A percentile compares a stretch with the other conserved stretches of the same genome.
These are phyloP conservation scores for Phytophthora sansomeana DNA, from an alignment of 352 stramenopile species.

Conservation along the genomic window DNA sequence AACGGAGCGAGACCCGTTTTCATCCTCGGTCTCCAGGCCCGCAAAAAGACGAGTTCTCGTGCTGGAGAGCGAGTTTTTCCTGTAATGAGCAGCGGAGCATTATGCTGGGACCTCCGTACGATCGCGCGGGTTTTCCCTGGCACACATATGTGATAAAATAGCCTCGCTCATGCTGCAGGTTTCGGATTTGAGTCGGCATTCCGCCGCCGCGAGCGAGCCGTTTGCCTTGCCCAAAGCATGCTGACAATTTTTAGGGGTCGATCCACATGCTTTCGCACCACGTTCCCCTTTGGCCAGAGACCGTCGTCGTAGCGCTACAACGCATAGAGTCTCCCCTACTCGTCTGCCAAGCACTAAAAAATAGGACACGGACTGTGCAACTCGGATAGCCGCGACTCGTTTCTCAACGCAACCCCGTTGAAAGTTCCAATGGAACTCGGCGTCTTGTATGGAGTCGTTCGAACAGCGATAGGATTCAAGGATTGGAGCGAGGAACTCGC, in stretches of 20 bases:
- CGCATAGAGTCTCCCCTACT: slow-evolving; percentile 7
- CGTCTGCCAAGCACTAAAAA: slow-evolving; percentile 23
- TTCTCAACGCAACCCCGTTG: slow-evolving; percentile 27
- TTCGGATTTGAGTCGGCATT: slow-evolving; percentile 28
- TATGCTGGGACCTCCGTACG: slow-evolving; percentile 18
- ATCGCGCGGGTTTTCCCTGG: slow-evolving; percentile 30
- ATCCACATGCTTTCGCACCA: slow-evolving; percentile 28
- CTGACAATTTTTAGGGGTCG: slow-evolving; percentile 23
- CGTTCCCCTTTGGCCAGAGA: slow-evolving; percentile 25
- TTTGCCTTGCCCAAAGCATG: slow-evolving; percentile 24
- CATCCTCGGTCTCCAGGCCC: slow-evolving; percentile 16
- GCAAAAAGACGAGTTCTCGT: slow-evolving; percentile 7
- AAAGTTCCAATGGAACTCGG: slow-evolving; percentile 4
- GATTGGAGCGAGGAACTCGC: slow-evolving; percentile 21
- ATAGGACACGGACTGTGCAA: slow-evolving; percentile 34
- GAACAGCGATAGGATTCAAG: slow-evolving; percentile 29
- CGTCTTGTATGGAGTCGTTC: not conserved
- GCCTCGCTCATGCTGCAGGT: slow-evolving; percentile 23
- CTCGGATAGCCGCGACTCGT: slow-evolving; percentile 33
- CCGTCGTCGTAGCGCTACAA: slow-evolving; percentile 1
- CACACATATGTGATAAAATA: slow-evolving; percentile 30
- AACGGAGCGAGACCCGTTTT: slow-evolving; percentile 25
- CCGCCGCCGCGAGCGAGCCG: not conserved
- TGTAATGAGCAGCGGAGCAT: slow-evolving; percentile 32
- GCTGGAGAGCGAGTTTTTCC: slow-evolving; percentile 34